Evolutionary conservation across 768 basidiomycete species (phyloP).

Genomic region (Auricularia sp.): DNA sequence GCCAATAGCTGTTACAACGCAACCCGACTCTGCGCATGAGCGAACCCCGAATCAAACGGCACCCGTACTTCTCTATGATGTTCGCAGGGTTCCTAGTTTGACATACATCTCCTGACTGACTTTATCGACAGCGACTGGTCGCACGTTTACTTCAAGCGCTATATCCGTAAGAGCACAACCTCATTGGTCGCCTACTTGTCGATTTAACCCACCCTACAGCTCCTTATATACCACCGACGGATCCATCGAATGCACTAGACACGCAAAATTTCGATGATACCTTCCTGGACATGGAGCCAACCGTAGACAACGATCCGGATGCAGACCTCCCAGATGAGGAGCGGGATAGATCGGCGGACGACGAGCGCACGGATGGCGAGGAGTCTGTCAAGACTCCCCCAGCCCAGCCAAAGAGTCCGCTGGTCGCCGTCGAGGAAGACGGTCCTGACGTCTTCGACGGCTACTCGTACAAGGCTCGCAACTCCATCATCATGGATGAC

Average conservation of each 20-base stretch:
- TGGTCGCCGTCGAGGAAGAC: slow-evolving; percentile 42
- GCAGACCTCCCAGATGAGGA: slow-evolving; percentile 19
- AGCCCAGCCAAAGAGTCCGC: slow-evolving; percentile 69
- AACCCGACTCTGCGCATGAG: slow-evolving; percentile 85
- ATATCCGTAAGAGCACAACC: slow-evolving; percentile 55
- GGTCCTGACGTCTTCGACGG: slow-evolving; percentile 80
- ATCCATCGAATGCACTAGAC: slow-evolving; percentile 86
- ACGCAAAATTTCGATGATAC: slow-evolving; percentile 97
- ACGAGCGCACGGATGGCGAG: slow-evolving; percentile 37
- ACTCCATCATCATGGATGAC: slow-evolving; percentile 68
- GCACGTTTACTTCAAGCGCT: slow-evolving; percentile 88
- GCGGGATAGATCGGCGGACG: slow-evolving; percentile 19
- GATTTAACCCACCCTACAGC: slow-evolving; percentile 32
- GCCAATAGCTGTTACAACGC: slow-evolving; percentile 71
- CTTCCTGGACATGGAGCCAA: slow-evolving; percentile 92
- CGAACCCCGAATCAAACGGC: slow-evolving; percentile 87
- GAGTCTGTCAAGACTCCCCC: slow-evolving; percentile 66
- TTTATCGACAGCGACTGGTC: slow-evolving; percentile 66
- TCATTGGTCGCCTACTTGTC: slow-evolving; percentile 4
- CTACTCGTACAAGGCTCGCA: slow-evolving; percentile 83
- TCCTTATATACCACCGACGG: slow-evolving; percentile 87
- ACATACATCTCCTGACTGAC: slow-evolving; percentile 10
- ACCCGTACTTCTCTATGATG: slow-evolving; percentile 95
- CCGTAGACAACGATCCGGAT: slow-evolving; percentile 55
- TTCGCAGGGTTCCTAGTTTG: slow-evolving; percentile 26